Conservation (phyloP, 139 green algal species). For the Chlamydomonas asymmetrica region DNA sequence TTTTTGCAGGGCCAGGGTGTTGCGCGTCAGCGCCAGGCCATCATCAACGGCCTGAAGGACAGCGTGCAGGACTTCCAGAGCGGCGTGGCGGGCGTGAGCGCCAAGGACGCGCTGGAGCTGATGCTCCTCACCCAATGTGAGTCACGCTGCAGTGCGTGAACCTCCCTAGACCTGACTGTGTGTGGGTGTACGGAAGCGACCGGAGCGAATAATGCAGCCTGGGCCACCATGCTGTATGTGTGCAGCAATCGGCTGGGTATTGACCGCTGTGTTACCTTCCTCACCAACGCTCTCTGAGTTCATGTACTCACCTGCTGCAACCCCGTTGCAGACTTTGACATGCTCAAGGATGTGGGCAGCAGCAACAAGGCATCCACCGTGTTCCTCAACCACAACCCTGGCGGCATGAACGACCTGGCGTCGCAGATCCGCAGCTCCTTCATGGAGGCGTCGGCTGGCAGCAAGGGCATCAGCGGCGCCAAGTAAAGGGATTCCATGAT, state of each 20-base stretch:
- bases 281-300: neutral
- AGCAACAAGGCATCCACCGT: slow-evolving; percentile 60
- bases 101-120: slow-evolving; percentile 81
- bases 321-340: slow-evolving; percentile 90
- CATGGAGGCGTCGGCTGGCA: slow-evolving; percentile 10
- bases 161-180: neutral
- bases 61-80: slow-evolving; percentile 79
- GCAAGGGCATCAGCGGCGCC: too few relatives aligned
- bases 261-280: neutral
- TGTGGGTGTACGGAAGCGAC: neutral
- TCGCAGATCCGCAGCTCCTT: slow-evolving; percentile 47
- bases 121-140: slow-evolving; percentile 75
- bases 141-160: too few relatives aligned
- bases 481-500: too few relatives aligned
- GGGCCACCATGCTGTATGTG: neutral
- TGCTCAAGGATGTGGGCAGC: slow-evolving; percentile 73
- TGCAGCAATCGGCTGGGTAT: neutral
- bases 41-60: slow-evolving; percentile 90
- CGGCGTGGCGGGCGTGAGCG: neutral
- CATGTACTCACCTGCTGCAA: slow-evolving; percentile 1
- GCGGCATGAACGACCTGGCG: slow-evolving; percentile 63
- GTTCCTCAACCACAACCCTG: slow-evolving; percentile 79
- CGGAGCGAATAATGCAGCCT: too few relatives aligned
- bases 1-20: slow-evolving; percentile 82
- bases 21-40: slow-evolving; percentile 76